Base-by-base conservation (phyloP, 176 grass and related monocot species). In the Zizania latifolia region DNA sequence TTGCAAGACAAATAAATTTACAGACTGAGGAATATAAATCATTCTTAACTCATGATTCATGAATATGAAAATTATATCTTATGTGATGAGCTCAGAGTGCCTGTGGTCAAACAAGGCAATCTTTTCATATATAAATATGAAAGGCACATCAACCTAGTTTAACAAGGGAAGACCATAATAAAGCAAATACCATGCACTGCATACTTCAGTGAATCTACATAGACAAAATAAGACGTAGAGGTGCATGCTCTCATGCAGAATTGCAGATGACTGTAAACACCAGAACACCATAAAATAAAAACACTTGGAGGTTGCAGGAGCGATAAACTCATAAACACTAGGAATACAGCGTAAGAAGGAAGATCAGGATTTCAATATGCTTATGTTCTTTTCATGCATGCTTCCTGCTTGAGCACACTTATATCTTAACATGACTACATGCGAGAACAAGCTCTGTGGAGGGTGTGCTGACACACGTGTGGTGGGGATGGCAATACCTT, bases 401-500 rank as follows among this genome's bases (percentile, higher is more conserved):
- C 33, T 73, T 10, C 70, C 33, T 34, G 46, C 48, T 16, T 8
- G 3, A 45, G 16, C 19, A 54, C 10, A 50, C n/a, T 33, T 34
- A 38, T 72, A 72, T 54, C 5, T 4, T 24, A 26, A 55, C 11
- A 24, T 37, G 13, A 71, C 44, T 51, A 51, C 5, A 71, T 71
- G 17, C 29, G 32, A 59, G 4, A 54, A 14, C 22, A 41, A 7
- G 58, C 38, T 9, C 37, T 72, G 14, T 2, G 8, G 45, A 58
- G 39, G 8, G 37, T 60, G 62, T 71, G 30, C 6, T 71, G 45
- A 14, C 6, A 21, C 46, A 51, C 19, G 7, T 71, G 62, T 71
- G 45, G 19, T 71, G 29, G 19, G 58, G 56, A 62, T 41, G 31
- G 58, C 5, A 51, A 34, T 78, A 96, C 93, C 89, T 97, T 97